Base-by-base conservation (phyloP, 2,329 filamentous ascomycete genomes). In the Aspergillus nomiae region DNA sequence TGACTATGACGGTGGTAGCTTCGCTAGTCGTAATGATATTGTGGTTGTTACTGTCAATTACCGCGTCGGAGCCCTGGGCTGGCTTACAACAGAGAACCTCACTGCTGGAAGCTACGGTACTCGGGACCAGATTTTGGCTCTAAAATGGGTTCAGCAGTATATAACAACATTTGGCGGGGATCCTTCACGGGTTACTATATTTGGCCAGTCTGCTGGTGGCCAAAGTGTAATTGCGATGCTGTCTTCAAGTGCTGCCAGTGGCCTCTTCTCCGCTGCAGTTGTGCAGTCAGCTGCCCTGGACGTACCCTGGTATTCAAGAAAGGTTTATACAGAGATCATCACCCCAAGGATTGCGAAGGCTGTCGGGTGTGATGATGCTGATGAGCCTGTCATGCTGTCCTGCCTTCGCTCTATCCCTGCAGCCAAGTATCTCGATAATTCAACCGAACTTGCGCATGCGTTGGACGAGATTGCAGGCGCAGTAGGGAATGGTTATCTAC, bases 201-300 rank as follows among this genome's bases (percentile, higher is more conserved):
- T 46, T 24, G 43, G 43, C 11, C n/a, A 46, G 10, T 46, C 43
- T 24, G 19, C 43, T 21, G 43, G 43, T 3, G 43, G 43, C 43
- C 19, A 24, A 21, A 24, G n/a, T 6, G 43, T 46, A 24, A 14
- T 46, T 21, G 19, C 43, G 11, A 11, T 46, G n/a, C 10, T 46
- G 10, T 24, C 19, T 21, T 21, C 43, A 46, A 21, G n/a, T 21
- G 19, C 43, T 12, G 43, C 43, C n/a, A 46, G 21, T 11, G n/a
- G 21, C 10, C 21, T 46, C 4, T 46, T 46, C n/a, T 21, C 43
- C 10, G n/a, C 9, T 46, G 43, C 43, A 21, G 11, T 46, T 14
- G 43, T 50, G 85, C 83, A 59, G 74, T 75, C 0, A 41, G 36
- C 36, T 41, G 16, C 36, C 16, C 36, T 41, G 14, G 36, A 41